Base-by-base conservation (phyloP, 441 rosid genomes). In the Kokia cookei region DNA sequence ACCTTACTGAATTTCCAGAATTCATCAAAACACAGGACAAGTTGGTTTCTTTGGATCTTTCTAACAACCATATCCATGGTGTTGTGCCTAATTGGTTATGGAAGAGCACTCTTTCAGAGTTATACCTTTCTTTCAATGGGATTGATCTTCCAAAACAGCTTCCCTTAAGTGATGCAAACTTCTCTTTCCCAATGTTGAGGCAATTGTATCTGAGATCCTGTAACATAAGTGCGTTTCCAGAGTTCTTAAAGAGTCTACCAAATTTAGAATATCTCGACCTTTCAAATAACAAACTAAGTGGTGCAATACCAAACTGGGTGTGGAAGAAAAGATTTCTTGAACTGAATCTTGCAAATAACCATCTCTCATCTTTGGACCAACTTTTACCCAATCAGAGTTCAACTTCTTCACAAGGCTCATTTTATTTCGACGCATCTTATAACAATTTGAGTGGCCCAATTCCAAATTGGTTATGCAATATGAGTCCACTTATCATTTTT, bases 1-100 rank as follows among this genome's bases (percentile, higher is more conserved):
- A 83, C 1, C 40, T 86, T 13, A 67, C 0, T 0, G 37, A 13
- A 3, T 40, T 86, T 15, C 96, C 93, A 0, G 40, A 79, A 14
- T 1, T 83, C 53, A 43, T 89, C 1, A 5, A 3, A 2, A 29
- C 0, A 17, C 86, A 78, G 29, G 64, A 26, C 8, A 67, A 14
- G 15, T 67, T 67, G 71, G 0, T 0, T 26, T 0, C 0, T 24
- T 14, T 53, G 10, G 32, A 66, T 57, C 61, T 57, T 57, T 55
- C 60, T 55, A 3, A 9, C 29, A 55, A 55, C 29, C 32, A 24
- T 10, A 47, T 67, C 57, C 43, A 27, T 2, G 43, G 71, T 26
- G 10, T 67, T 67, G 42, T 67, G 26, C 58, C 71, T 27, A 48
- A 48, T 67, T 67, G 42, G 71, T 8, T 48, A 15, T 67, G 58